Percentiles rank a stretch among this genome's conserved stretches.
Conservation (phyloP, 2,329 filamentous ascomycete species). For the Beauveria sp. region DNA sequence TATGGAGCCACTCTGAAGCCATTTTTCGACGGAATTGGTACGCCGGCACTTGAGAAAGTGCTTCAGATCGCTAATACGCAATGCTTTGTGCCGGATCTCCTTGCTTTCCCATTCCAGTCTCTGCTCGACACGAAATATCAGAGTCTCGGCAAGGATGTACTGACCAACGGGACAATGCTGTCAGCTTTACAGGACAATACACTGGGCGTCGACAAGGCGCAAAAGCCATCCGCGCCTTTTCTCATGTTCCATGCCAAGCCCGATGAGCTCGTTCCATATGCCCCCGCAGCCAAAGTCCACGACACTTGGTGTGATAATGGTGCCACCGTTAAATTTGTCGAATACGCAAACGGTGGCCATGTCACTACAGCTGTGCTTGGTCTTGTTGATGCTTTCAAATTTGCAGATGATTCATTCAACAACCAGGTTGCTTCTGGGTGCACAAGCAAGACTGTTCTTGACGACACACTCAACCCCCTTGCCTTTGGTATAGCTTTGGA, state of each 20-base stretch:
- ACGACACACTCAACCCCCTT: conserved; percentile 1
- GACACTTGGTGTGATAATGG: conserved; percentile 5
- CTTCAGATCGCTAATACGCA: background rate
- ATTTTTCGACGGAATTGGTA: background rate
- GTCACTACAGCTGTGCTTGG: conserved; percentile 2
- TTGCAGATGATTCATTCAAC: background rate
- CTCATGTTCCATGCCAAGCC: conserved; percentile 5
- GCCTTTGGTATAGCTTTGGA: conserved; percentile 7
- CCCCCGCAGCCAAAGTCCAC: background rate
- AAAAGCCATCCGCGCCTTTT: conserved; percentile 5
- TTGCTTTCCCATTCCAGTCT: conserved; percentile 7
- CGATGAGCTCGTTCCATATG: conserved; percentile 10
- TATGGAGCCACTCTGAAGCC: conserved; percentile 4
- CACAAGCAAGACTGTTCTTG: background rate
- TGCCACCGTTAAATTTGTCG: conserved; percentile 1
- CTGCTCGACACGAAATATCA: background rate
- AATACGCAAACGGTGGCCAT: conserved; percentile 3
- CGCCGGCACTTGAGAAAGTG: background rate
- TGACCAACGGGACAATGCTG: background rate
- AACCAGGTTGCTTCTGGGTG: conserved; percentile 3
- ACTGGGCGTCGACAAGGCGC: background rate
- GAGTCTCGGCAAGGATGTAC: background rate
- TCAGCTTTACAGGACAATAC: background rate
- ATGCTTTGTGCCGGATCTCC: background rate
- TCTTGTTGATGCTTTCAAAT: background rate